A percentile compares a stretch with the other conserved stretches of the same genome.
Evolutionary conservation across 164 flowering plant genomes (phyloP).

Genomic region (Hamamelis virginiana): DNA sequence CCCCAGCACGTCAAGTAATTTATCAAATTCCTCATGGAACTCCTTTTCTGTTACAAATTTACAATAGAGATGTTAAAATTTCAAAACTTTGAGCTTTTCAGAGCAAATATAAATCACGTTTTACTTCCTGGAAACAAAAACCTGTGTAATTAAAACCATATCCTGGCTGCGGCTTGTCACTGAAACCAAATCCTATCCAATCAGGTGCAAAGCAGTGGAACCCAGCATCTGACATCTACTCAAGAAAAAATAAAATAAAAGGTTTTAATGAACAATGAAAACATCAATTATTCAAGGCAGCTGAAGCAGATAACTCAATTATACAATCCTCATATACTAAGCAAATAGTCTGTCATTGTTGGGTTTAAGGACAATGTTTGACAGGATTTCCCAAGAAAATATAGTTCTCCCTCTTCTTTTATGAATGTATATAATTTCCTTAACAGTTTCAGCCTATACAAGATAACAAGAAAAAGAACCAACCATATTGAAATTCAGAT

Average conservation of each 20-base stretch:
- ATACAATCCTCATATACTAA: background rate
- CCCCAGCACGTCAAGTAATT: constrained; percentile 58
- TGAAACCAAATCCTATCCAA: constrained; percentile 99
- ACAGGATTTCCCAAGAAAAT: no score
- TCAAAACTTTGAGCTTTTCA: constrained; percentile 11
- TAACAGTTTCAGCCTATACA: no score
- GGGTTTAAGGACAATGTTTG: no score
- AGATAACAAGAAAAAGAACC: no score
- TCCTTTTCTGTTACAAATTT: constrained; percentile 87
- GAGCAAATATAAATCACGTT: background rate
- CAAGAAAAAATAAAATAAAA: background rate
- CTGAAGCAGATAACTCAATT: background rate
- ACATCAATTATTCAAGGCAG: background rate
- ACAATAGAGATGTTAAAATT: constrained; percentile 2
- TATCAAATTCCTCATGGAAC: constrained; percentile 81
- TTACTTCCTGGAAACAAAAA: constrained; percentile 18
- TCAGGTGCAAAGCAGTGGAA: constrained; percentile 98
- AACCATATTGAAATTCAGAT: no score
- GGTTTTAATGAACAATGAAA: background rate
- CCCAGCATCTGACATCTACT: constrained; percentile 85
- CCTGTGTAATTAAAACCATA: constrained; percentile 94
- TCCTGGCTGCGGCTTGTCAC: constrained; percentile 95
- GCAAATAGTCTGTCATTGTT: no score
- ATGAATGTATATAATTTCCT: no score
- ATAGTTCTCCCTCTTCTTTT: no score